Evolutionary conservation across 1,284 basidiomycete genomes (phyloP), one percentile per base, ranked within the genome.

Genomic region (Tremellales sp.): DNA sequence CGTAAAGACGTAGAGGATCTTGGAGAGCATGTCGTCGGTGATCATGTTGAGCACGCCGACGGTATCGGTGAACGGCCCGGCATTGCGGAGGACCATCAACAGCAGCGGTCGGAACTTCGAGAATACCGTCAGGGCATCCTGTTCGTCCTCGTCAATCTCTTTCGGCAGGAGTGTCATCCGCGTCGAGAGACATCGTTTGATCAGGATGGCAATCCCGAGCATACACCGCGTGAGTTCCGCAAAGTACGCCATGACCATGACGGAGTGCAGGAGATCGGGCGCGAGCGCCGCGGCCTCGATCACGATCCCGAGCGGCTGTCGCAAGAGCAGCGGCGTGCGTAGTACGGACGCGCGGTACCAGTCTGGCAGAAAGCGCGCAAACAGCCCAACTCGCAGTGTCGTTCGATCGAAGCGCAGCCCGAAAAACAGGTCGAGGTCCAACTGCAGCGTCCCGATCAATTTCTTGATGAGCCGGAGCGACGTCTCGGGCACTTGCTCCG

Each of bases 271-370:
- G 64, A 90, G 85, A 49, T 91, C 87, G 0, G 90, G 91, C 0
- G 86, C 83, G 26, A 94, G 83, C 2, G 87, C 85, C 0, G 91
- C 90, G 0, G 85, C 83, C 71, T 97, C 90, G 19, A 93, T 79
- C 14, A 97, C 78, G 36, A 93, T 80, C 2, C 85, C 84, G 57
- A 95, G 83, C 0, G 93, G 91, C 64, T 94, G 87, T 16, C 90
- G 79, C 7, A 89, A 79, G 9, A 94, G 81, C 0, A 93, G 75
- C 1, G 89, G 90, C 77, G 65, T 85, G 80, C 35, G 86, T 78
- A 53, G 82, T 79, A 66, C 87, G 66, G 13, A 84, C 79, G 87
- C 81, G 60, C 86, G 65, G 54, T 74, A 90, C 87, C 88, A 92
- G 67, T 92, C 89, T 1, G 90, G 89, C 25, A 93, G 66, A 27